Conservation (phyloP, 2,329 filamentous ascomycete genomes). For the Fusarium fracticaudum region DNA sequence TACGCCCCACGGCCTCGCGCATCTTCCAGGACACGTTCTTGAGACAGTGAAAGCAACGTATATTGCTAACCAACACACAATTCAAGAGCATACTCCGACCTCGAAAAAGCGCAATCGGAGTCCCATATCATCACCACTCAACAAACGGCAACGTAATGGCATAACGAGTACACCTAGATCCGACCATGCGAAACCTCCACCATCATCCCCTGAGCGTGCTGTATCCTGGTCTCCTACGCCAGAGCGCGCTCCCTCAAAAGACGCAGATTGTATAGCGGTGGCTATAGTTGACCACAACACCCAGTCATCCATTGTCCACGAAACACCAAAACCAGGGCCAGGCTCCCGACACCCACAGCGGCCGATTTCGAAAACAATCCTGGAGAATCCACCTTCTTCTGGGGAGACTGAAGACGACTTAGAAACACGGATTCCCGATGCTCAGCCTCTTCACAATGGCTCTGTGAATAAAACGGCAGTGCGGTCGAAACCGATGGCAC, state of each 20-base stretch:
- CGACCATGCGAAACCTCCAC: not conserved
- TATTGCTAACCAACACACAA: not conserved
- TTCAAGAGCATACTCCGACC: not conserved
- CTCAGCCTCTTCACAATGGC: constrained; percentile 23
- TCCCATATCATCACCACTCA: not conserved
- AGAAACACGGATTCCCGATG: constrained; percentile 49
- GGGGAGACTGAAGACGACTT: constrained; percentile 48
- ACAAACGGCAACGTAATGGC: constrained; percentile 24
- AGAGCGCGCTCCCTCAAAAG: not conserved
- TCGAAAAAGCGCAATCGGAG: constrained; percentile 14
- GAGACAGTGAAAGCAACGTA: constrained; percentile 44
- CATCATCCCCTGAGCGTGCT: constrained; percentile 15
- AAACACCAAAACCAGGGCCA: constrained; percentile 37
- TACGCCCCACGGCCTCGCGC: constrained; percentile 38
- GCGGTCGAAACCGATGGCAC: constrained; percentile 20
- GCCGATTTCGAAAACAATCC: constrained; percentile 14
- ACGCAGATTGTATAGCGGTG: not conserved
- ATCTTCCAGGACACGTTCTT: constrained; percentile 51
- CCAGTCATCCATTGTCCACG: constrained; percentile 36
- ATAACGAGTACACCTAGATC: not conserved
- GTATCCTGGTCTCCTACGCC: constrained; percentile 40
- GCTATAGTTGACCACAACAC: not conserved
- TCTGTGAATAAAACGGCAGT: constrained; percentile 42
- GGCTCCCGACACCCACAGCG: constrained; percentile 5
- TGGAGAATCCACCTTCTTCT: constrained; percentile 22